Base-by-base conservation (phyloP, 2,329 filamentous ascomycete genomes). In the Phaeosphaeriaceae sp. region DNA sequence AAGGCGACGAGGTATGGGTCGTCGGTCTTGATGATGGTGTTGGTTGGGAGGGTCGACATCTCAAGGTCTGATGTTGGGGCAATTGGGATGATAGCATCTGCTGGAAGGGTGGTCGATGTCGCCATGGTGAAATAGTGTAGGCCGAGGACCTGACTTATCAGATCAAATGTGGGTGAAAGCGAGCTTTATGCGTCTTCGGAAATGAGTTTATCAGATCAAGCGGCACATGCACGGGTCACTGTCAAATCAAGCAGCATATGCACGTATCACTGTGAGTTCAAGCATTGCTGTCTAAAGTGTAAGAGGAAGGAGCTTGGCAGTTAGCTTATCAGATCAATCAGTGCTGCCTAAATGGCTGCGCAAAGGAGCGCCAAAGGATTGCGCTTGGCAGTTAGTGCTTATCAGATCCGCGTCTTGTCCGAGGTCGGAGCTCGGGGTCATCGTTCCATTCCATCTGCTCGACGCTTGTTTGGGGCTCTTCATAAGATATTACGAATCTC, bases 1-100 rank as follows among this genome's bases (percentile, higher is more conserved):
- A 70, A 70, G 1, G 57, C 41, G 22, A 69, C 60, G 3, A 71
- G 62, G 56, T 58, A 68, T 6, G 64, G 60, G 31, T 69, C 66
- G 19, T 62, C 24, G 44, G 45, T 19, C 51, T 63, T 53, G 31
- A 24, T 11, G 22, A 17, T 19, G 19, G 45, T 19, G 27, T 11
- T 48, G 53, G 20, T 40, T 22, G 24, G 44, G n/a, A 58, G 42
- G 11, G 31, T 11, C 3, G 31, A 36, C 31, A 36, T 7, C 20
- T 58, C 56, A 13, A 57, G 5, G 21, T 54, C 49, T 42, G 49
- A 17, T 15, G 11, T 36, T 7, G 31, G 31, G 13, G 31, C 6
- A 48, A 27, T 5, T n/a, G 45, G 45, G 9, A 22, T 45, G 3
- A 45, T 45, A 7, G 15, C 19, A 45, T 45, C 42, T 45, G 19